A percentile compares a stretch with the other conserved stretches of the same genome.
phyloP scores from a whole-genome alignment of 1,284 basidiomycete genomes.

The Pulveroboletus sp. region DNA sequence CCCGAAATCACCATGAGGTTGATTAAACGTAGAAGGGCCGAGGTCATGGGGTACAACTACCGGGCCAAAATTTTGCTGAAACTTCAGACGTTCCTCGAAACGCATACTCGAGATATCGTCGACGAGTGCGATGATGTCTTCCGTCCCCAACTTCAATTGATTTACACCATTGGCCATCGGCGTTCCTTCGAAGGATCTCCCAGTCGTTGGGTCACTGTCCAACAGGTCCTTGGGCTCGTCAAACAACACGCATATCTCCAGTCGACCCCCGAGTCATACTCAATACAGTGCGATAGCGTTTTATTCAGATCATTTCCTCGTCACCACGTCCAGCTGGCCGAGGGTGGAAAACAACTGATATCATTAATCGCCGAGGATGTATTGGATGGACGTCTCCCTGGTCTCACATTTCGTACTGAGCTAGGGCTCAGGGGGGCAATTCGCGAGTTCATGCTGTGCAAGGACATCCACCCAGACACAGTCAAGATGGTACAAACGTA shows the following conservation, averaged over 20 bases:
- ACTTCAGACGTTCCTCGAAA: background rate
- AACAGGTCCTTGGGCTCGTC: background rate
- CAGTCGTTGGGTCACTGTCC: background rate
- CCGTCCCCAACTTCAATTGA: background rate
- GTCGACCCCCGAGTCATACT: background rate
- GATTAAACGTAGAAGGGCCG: no score
- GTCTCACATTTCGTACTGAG: background rate
- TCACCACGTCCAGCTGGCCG: background rate
- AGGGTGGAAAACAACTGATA: background rate
- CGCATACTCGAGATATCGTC: background rate
- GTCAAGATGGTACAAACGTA: background rate
- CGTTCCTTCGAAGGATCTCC: background rate
- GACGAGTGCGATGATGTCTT: slow-evolving; percentile 2
- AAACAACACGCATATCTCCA: background rate
- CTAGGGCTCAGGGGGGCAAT: background rate
- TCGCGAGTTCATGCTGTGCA: background rate
- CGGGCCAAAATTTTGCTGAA: background rate
- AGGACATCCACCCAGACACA: background rate
- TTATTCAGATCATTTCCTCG: background rate
- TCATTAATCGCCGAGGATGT: background rate
- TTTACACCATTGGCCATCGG: background rate
- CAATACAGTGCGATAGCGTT: background rate
- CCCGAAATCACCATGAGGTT: no score
- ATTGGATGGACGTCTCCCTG: background rate
- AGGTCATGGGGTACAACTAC: no score